These are phyloP conservation scores for Chaetomium sp. DNA, from an alignment of 2,329 filamentous ascomycete species.

Conservation along the genomic window DNA sequence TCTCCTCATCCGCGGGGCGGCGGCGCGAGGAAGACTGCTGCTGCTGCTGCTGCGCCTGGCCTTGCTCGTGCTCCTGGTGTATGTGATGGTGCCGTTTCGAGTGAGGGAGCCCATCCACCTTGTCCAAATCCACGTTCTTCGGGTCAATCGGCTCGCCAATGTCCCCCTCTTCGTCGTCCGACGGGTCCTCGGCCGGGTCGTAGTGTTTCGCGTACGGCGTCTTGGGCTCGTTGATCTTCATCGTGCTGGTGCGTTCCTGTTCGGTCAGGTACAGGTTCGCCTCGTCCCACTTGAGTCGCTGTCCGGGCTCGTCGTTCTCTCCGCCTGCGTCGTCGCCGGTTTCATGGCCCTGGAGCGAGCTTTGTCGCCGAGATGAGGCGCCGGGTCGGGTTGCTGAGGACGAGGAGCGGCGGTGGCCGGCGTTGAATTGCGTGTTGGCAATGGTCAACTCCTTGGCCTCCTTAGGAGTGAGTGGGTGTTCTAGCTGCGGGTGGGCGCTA, in stretches of 20 bases:
- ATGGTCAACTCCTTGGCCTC: slow-evolving; percentile 91
- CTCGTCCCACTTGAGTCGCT: slow-evolving; percentile 95
- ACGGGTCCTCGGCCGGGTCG: slow-evolving; percentile 80
- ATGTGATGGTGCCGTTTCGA: neutral
- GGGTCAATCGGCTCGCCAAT: slow-evolving; percentile 51
- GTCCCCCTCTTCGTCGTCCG: slow-evolving; percentile 64
- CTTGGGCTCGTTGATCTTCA: slow-evolving; percentile 99
- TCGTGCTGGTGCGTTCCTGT: slow-evolving; percentile 88
- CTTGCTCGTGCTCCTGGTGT: slow-evolving; percentile 6
- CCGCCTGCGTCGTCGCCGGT: slow-evolving; percentile 30
- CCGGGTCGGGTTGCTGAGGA: slow-evolving; percentile 57
- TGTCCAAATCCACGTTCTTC: slow-evolving; percentile 57
- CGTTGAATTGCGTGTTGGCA: slow-evolving; percentile 91
- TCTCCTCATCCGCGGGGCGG: slow-evolving; percentile 58
- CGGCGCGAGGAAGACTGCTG: slow-evolving; percentile 25
- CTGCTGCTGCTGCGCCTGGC: slow-evolving; percentile 16
- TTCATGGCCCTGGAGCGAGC: slow-evolving; percentile 38
- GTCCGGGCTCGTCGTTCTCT: slow-evolving; percentile 49
- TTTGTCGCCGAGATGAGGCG: slow-evolving; percentile 60
- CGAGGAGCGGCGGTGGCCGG: slow-evolving; percentile 78
- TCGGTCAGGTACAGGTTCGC: slow-evolving; percentile 96
- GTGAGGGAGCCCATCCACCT: slow-evolving; percentile 46
- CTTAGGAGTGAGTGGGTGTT: slow-evolving; percentile 60
- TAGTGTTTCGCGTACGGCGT: slow-evolving; percentile 93
- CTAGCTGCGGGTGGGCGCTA: slow-evolving; percentile 22